Evolutionary conservation across 768 basidiomycete species (phyloP).

Genomic region (Lactarius sanguifluus): DNA sequence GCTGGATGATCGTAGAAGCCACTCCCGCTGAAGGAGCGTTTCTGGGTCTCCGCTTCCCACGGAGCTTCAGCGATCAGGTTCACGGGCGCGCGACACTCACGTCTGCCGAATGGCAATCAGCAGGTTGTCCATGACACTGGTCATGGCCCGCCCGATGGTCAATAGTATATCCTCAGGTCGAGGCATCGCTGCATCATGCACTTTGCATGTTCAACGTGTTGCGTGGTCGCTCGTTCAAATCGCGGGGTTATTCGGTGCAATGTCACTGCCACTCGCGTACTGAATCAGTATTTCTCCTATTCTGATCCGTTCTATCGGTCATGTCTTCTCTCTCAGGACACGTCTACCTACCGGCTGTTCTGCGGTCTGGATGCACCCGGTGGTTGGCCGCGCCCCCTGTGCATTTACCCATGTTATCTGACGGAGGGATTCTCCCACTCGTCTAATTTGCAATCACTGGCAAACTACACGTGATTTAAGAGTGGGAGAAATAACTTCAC

Average conservation of each 20-base stretch:
- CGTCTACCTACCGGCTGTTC: not conserved
- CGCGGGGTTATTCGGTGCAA: not conserved
- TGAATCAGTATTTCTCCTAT: not conserved
- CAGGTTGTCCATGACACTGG: not conserved
- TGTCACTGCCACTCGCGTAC: not conserved
- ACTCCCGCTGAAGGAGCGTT: not conserved
- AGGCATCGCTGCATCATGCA: not conserved
- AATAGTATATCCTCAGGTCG: not conserved
- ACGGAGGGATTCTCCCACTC: not conserved
- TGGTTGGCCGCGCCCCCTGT: not conserved
- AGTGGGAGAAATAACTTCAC: not conserved
- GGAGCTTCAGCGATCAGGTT: not conserved
- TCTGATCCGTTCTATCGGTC: not conserved
- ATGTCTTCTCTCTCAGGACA: not conserved
- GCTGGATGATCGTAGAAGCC: not conserved
- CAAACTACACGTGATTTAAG: not conserved
- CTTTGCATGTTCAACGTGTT: not conserved
- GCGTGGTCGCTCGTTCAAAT: not conserved
- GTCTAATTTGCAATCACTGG: not conserved
- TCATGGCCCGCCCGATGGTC: not conserved
- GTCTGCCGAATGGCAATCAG: not conserved
- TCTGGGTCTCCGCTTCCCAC: not conserved
- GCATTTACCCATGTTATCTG: not conserved
- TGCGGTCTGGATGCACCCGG: not conserved
- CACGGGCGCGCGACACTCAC: not conserved